A percentile compares a stretch with the other conserved stretches of the same genome.
Evolutionary conservation across 345 rosid genomes (phyloP).

Genomic region (Acer saccharum): DNA sequence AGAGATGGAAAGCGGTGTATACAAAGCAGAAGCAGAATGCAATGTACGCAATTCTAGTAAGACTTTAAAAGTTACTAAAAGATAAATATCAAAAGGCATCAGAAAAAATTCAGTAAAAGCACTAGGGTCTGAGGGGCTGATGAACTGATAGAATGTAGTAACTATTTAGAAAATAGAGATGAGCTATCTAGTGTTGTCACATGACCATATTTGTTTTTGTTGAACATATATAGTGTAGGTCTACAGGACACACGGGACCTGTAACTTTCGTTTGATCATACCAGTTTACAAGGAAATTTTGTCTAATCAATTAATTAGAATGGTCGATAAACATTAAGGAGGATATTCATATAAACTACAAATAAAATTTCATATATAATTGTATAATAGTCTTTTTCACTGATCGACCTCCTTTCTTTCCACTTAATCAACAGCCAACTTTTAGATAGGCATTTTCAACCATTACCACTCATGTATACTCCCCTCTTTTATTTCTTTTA

Average conservation of each 20-base stretch:
- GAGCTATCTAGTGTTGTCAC: neutral
- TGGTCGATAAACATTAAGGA: neutral
- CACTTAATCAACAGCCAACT: neutral
- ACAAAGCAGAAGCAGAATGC: neutral
- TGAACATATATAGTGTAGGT: neutral
- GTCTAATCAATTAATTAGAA: neutral
- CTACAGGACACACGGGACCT: neutral
- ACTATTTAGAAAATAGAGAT: neutral
- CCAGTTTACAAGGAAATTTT: neutral
- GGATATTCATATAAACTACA: neutral
- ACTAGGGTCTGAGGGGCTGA: neutral
- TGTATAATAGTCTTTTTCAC: neutral
- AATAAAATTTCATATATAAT: neutral
- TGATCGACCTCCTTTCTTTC: neutral
- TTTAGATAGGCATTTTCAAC: slow-evolving; percentile 8
- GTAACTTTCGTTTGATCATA: neutral
- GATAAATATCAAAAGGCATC: neutral
- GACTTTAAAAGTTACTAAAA: neutral
- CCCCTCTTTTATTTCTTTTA: neutral
- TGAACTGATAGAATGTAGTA: neutral
- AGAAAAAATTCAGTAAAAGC: neutral
- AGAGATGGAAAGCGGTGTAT: neutral
- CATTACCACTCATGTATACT: neutral
- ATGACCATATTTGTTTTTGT: neutral
- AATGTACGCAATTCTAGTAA: neutral